Evolutionary conservation across 2,329 filamentous ascomycete species (phyloP).

Genomic region (Xylariaceae sp.): DNA sequence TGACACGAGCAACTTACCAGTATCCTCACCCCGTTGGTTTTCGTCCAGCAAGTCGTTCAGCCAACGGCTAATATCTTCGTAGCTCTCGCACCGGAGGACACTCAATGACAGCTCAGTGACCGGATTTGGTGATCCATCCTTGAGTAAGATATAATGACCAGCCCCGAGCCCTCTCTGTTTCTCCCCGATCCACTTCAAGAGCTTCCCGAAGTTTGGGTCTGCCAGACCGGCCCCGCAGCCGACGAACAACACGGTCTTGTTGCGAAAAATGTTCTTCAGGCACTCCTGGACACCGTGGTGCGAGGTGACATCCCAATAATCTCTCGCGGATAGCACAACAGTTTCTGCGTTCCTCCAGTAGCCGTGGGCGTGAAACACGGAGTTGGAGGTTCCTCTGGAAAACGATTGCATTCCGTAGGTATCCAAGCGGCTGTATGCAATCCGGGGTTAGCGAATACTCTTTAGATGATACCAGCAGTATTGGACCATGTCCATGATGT

Average conservation of each 20-base stretch:
- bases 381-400: constrained; percentile 11
- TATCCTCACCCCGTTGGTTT: constrained; percentile 5
- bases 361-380: constrained; percentile 23
- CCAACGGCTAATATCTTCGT: constrained; percentile 10
- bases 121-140: constrained; percentile 2
- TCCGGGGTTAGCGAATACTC: too few relatives aligned
- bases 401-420: constrained; percentile 6
- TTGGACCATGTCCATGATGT: too few relatives aligned
- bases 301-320: constrained; percentile 11
- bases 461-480: too few relatives aligned
- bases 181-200: constrained; percentile 20
- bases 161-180: constrained; percentile 1
- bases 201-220: constrained; percentile 17
- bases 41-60: constrained; percentile 7
- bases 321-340: constrained; percentile 17
- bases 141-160: constrained; percentile 16
- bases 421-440: constrained; percentile 1
- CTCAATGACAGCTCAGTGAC: constrained; percentile 14
- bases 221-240: constrained; percentile 18
- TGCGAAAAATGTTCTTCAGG: constrained; percentile 12
- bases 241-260: constrained; percentile 21
- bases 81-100: constrained; percentile 4
- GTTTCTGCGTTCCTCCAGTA: constrained; percentile 15
- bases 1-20: constrained; percentile 6
- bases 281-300: constrained; percentile 8